phyloP scores from a whole-genome alignment of 768 basidiomycete genomes.

The Russula griseocarnosa region DNA sequence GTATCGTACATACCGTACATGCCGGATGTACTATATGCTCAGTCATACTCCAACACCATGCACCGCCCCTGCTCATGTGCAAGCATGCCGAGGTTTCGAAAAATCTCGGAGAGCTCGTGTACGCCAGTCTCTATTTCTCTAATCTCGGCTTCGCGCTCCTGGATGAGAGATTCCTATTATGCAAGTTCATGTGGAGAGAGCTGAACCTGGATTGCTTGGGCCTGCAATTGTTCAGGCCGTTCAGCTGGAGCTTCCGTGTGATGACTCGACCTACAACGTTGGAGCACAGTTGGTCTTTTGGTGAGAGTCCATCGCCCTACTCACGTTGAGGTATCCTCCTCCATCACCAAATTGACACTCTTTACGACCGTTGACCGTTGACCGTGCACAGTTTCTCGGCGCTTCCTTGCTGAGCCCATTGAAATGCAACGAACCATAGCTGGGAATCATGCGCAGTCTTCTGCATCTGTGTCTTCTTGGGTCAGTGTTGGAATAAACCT shows the following conservation, averaged over 20 bases:
- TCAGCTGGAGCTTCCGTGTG: conserved; percentile 37
- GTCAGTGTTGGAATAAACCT: too few species aligned
- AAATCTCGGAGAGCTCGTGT: conserved; percentile 93
- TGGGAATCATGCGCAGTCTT: conserved; percentile 95
- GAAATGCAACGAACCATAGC: conserved; percentile 84
- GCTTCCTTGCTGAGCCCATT: conserved; percentile 84
- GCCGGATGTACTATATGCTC: too few species aligned
- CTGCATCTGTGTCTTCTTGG: conserved; percentile 77
- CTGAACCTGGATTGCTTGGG: conserved; percentile 63
- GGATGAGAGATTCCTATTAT: conserved; percentile 92
- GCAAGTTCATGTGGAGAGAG: conserved; percentile 90
- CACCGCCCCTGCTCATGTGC: conserved; percentile 95
- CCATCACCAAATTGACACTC: conserved; percentile 77
- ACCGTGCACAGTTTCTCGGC: conserved; percentile 84
- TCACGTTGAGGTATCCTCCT: conserved; percentile 52
- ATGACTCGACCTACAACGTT: conserved; percentile 10
- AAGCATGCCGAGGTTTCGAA: conserved; percentile 90
- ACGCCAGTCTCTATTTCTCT: conserved; percentile 96
- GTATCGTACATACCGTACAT: too few species aligned
- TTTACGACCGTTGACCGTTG: too few species aligned
- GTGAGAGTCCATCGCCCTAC: conserved; percentile 20
- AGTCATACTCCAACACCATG: too few species aligned
- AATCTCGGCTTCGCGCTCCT: conserved; percentile 92
- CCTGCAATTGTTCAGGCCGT: conserved; percentile 65
- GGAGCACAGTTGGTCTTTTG: not conserved